A percentile compares a stretch with the other conserved stretches of the same genome.
Evolutionary conservation across 768 basidiomycete genomes (phyloP).

Genomic region (Tulasnella sp.): DNA sequence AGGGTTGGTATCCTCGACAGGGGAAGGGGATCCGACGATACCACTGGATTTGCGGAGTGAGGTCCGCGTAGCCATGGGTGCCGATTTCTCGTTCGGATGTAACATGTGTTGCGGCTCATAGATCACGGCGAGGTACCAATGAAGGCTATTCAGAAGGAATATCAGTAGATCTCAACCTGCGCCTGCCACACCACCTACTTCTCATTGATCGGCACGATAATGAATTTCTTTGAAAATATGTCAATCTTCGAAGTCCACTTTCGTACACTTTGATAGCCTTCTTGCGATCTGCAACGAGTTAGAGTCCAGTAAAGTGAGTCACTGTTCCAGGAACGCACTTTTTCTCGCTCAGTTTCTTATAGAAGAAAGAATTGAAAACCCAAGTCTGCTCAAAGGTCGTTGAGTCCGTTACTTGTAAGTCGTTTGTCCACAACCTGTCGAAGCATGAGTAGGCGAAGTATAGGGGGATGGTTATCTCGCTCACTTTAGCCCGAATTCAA

Average conservation of each 20-base stretch:
- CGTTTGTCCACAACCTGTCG: conserved; percentile 54
- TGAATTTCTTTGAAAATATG: conserved; percentile 80
- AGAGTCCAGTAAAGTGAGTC: neutral
- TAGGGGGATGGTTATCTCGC: conserved; percentile 22
- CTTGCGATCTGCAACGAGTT: conserved; percentile 34
- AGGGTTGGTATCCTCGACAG: no score
- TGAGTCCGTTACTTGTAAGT: conserved; percentile 42
- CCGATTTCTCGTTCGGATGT: conserved; percentile 26
- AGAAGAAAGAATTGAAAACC: conserved; percentile 96
- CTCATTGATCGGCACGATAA: conserved; percentile 95
- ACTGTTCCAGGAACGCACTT: conserved; percentile 35
- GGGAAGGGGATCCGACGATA: neutral
- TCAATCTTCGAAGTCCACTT: conserved; percentile 91
- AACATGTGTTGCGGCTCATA: conserved; percentile 59
- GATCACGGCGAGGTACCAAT: conserved; percentile 97
- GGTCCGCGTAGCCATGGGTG: neutral
- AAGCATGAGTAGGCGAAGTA: neutral
- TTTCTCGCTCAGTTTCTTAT: conserved; percentile 77
- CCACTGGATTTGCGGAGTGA: neutral
- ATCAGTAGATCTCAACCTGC: neutral
- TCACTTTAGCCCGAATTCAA: conserved; percentile 91
- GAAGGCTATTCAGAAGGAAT: conserved; percentile 41
- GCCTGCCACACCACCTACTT: conserved; percentile 41
- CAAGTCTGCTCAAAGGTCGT: conserved; percentile 61
- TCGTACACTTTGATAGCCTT: conserved; percentile 70